Base-by-base conservation (phyloP, 306 rosid genomes). In the Macrotyloma uniflorum region DNA sequence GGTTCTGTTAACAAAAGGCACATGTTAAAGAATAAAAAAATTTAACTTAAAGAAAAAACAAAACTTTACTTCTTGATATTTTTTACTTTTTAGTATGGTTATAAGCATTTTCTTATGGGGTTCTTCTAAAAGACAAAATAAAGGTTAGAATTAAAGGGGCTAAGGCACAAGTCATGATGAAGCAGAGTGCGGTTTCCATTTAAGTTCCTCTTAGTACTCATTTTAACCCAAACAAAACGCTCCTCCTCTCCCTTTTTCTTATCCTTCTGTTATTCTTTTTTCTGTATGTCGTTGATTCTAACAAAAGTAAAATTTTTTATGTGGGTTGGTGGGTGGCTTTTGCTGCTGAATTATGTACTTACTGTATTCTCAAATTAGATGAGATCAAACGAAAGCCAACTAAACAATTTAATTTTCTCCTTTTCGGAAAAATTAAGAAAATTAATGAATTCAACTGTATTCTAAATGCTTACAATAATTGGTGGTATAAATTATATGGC, bases 141-240 rank as follows among this genome's bases (percentile, higher is more conserved):
- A 73, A 79, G 47, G 32, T 19, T 64, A 57, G 33, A 38, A 51
- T 42, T 19, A 63, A 47, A 76, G 16, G 36, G 46, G 18, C 40
- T 0, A 9, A 51, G 75, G 55, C 22, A 19, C 64, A 19, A 82
- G 80, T 83, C 89, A 90, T 89, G 75, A 88, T 86, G 84, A 67
- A 79, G 26, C 84, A 81, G 69, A 85, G 85, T 90, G 92, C 75
- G 20, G 61, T 82, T 71, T 80, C 33, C 9, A 53, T 32, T 63
- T 71, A 22, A 75, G 46, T 63, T 83, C 1, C 20, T 62, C 1
- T 19, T 9, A 38, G 5, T 42, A 22, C 10, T 36, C 40, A 42
- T 54, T 70, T 70, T 77, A 63, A 73, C 46, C 79, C 42, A 68
- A n/a, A 58, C 62, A 64, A 74, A 78, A 77, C 79, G 74, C 83